Conservation (phyloP, 2,329 filamentous ascomycete species). For the Nemania diffusa region DNA sequence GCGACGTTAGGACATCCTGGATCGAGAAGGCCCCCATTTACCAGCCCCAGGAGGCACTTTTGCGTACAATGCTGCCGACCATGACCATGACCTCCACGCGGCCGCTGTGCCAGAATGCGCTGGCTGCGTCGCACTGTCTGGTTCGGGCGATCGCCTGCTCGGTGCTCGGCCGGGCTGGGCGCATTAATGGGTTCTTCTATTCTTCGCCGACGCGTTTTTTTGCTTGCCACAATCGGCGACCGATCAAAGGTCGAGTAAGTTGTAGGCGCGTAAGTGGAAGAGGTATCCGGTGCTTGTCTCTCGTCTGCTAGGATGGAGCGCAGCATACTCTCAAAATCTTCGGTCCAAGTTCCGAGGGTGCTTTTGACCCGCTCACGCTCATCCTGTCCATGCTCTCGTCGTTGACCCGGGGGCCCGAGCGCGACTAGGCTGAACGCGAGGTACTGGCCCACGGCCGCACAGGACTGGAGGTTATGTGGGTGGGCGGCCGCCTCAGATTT, state of each 20-base stretch:
- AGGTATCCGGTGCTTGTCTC: constrained; percentile 26
- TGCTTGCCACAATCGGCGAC: constrained; percentile 30
- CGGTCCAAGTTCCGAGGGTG: constrained; percentile 36
- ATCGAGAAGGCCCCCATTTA: constrained; percentile 17
- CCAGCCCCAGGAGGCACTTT: constrained; percentile 19
- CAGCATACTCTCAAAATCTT: constrained; percentile 44
- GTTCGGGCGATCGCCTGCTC: constrained; percentile 5
- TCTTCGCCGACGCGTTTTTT: not conserved
- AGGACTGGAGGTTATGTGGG: constrained; percentile 34
- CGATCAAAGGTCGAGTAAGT: constrained; percentile 39
- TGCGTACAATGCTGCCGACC: constrained; percentile 34
- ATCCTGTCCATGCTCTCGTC: constrained; percentile 37
- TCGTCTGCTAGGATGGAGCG: constrained; percentile 38
- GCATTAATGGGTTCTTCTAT: not conserved
- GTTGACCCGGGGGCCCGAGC: constrained; percentile 32
- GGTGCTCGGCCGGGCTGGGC: constrained; percentile 29
- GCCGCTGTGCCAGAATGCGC: constrained; percentile 33
- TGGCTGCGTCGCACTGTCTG: constrained; percentile 37
- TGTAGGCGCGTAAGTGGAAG: constrained; percentile 31
- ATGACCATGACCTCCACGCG: constrained; percentile 15
- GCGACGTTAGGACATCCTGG: constrained; percentile 10
- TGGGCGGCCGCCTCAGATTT: constrained; percentile 42
- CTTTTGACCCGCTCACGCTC: constrained; percentile 32
- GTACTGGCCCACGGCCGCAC: constrained; percentile 47
- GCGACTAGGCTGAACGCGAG: constrained; percentile 48